Base-by-base conservation (phyloP, 768 basidiomycete species). In the Mycena chlorophos region DNA sequence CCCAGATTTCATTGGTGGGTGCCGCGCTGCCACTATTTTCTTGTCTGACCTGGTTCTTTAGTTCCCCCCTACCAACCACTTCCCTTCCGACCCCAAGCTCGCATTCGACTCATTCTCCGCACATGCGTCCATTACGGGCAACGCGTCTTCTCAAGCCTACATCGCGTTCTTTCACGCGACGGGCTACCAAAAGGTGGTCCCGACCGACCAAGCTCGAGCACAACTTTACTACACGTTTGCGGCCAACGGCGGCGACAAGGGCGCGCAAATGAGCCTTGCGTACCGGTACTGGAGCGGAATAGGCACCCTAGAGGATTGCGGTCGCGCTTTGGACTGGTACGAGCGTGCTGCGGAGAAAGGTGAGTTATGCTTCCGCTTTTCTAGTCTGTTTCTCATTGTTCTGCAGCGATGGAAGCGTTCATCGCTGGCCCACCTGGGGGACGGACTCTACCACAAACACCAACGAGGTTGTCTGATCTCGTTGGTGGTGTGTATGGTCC, bases 281-380 rank as follows among this genome's bases (percentile, higher is more conserved):
- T 98, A 96, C 70, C 84, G 94, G 25, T 87, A 95, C 66, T 98
- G 94, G 95, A 87, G 90, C 34, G 97, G 97, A 1, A 97, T 99
- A 54, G 91, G 95, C 12, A 88, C 93, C 1, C 74, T 84, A 50
- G 94, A 98, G 68, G 86, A 87, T 63, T 98, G 97, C 70, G 78
- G 86, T 64, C 76, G 82, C 12, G 91, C 97, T 14, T 73, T 93
- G 51, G 81, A 83, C 25, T 98, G 92, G 89, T 99, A 98, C 68
- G 89, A 94, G 66, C 78, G 76, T 38, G 93, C 94, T 1, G 91
- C 95, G 16, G 91, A 94, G 59, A 83, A 91, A 73, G 83, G 94
- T 90, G 61, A 22, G 29, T 40, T 46, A 20, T 42, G n/a, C 27
- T 38, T 23, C 19, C 43, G 5, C 8, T 43, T 34, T 48, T 27